Evolutionary conservation across 768 basidiomycete genomes (phyloP).

Genomic region (Ephemerocybe angulata): DNA sequence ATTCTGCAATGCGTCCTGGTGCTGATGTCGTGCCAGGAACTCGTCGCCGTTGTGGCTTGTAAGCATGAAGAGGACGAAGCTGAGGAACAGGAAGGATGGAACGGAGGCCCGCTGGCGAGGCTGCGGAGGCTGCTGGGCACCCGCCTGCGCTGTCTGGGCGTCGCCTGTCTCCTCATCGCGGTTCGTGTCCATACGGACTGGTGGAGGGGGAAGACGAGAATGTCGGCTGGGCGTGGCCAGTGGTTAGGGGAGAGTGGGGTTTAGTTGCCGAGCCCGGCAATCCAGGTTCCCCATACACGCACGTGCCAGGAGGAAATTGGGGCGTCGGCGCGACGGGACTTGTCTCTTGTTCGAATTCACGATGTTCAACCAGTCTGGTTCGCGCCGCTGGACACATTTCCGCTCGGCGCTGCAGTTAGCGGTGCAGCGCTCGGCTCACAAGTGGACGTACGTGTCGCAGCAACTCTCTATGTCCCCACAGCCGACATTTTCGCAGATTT

Average conservation of each 20-base stretch:
- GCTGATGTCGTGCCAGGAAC: constrained; percentile 57
- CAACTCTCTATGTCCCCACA: background rate
- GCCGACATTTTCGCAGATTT: constrained; percentile 31
- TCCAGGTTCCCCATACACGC: background rate
- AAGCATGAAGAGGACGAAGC: constrained; percentile 74
- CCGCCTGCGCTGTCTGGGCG: constrained; percentile 24
- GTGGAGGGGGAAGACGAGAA: background rate
- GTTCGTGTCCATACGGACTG: constrained; percentile 20
- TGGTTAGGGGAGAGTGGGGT: background rate
- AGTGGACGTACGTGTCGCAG: constrained; percentile 49
- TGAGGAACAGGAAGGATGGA: constrained; percentile 70
- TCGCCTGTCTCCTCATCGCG: constrained; percentile 40
- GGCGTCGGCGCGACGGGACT: background rate
- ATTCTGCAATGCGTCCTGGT: constrained; percentile 58
- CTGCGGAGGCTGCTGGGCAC: constrained; percentile 21
- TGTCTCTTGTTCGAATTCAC: background rate
- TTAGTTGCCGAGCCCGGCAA: constrained; percentile 2
- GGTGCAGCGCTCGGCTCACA: constrained; percentile 50
- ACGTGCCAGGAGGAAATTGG: background rate
- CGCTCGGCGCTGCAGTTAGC: constrained; percentile 55
- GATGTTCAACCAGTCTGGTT: constrained; percentile 47
- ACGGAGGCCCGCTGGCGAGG: constrained; percentile 46
- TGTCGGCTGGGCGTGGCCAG: background rate
- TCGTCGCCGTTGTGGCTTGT: constrained; percentile 73
- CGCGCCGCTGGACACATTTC: constrained; percentile 54